Percentiles rank a stretch among this genome's conserved stretches.
Conservation (phyloP, 2,329 filamentous ascomycete species). For the Capronia coronata region DNA sequence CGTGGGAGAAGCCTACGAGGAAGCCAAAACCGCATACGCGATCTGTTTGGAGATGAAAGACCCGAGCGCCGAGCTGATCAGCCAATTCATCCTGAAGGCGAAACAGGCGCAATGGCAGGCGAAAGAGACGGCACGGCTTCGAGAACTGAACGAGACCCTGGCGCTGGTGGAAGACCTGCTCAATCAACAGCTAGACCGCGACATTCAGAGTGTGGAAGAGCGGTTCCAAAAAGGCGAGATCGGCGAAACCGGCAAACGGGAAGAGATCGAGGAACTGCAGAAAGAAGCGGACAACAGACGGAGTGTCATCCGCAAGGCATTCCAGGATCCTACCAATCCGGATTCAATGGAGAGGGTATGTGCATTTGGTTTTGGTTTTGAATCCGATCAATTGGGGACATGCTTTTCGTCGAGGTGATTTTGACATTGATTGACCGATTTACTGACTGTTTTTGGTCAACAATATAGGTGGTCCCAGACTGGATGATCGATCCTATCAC, state of each 20-base stretch:
- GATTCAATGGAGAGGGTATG: constrained; percentile 40
- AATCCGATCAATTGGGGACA: too few relatives aligned
- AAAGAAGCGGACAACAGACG: constrained; percentile 45
- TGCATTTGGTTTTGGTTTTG: background rate
- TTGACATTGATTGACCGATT: too few relatives aligned
- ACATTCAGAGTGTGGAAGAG: constrained; percentile 34
- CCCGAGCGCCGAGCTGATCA: constrained; percentile 64
- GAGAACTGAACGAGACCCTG: constrained; percentile 41
- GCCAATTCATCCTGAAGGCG: constrained; percentile 65
- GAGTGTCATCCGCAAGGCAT: constrained; percentile 41
- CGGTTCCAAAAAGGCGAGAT: constrained; percentile 38
- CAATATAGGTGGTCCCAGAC: constrained; percentile 42
- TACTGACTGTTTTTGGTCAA: constrained; percentile 3
- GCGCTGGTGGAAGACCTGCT: constrained; percentile 38
- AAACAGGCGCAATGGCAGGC: constrained; percentile 84
- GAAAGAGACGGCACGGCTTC: constrained; percentile 50
- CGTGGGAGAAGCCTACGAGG: constrained; percentile 64
- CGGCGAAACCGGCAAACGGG: constrained; percentile 60
- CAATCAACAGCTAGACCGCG: constrained; percentile 36
- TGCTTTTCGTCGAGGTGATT: too few relatives aligned
- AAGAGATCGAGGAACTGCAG: constrained; percentile 55
- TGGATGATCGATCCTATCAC: constrained; percentile 45
- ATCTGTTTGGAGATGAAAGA: constrained; percentile 59
- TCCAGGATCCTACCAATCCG: constrained; percentile 37
- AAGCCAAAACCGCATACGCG: constrained; percentile 66